Base-by-base conservation (phyloP, 495 filamentous ascomycete species). In the Daldinia bambusicola region DNA sequence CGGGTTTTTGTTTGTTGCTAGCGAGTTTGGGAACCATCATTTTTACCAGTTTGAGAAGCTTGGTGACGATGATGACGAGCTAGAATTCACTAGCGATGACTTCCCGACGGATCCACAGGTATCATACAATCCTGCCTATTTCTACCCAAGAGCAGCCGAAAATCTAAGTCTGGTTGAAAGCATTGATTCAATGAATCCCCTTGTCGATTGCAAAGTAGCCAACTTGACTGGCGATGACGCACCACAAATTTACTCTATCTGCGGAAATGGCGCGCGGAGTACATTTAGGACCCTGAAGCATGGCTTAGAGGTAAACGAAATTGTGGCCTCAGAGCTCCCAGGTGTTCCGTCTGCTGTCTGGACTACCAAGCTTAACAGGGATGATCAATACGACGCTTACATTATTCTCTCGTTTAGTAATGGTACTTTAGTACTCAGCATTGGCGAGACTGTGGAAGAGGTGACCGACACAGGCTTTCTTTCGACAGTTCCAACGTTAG, bases 1-100 rank as follows among this genome's bases (percentile, higher is more conserved):
- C 67, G 96, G 95, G 10, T 98, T 97, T 78, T 84, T 98, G 34
- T 99, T 94, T 76, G 91, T 95, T 40, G 95, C 94, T 13, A 91
- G 92, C 76, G 95, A 98, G 79, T 90, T 90, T 52, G 96, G 96
- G 14, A 94, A 97, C 67, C 93, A 97, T 75, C 89, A 94, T 69
- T 94, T 99, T 65, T 98, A 98, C 77, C 94, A 98, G 78, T 97
- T 99, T 69, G 93, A 97, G 76, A 96, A 97, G 76, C 88, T 99
- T 16, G 95, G 94, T n/a, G 95, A 99, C 70, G 94, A 98, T 74
- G 92, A 95, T 69, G 91, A 97, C 18, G 94, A 98, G 77, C 84
- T 86, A 2, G 92, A 94, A 74, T 96, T 92, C 73, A 88, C 83
- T 50, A 98, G 94, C 77, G 92, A 97, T 52, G 82, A 89, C 45